These are phyloP conservation scores for Ampelocalamus luodianensis DNA, from an alignment of 176 grass and related monocot genomes.

Conservation along the genomic window DNA sequence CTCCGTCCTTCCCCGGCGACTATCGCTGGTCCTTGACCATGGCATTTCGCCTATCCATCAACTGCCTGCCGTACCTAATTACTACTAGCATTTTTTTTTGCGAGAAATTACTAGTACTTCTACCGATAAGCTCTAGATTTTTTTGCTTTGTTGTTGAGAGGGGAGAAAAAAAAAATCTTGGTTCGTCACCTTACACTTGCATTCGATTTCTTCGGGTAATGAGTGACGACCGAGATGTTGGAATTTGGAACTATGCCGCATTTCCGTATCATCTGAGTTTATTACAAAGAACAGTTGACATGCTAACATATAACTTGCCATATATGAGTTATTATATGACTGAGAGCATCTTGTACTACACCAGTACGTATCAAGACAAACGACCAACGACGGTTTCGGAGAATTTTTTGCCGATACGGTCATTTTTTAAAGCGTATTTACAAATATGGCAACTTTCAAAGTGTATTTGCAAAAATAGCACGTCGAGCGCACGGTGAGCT, in stretches of 20 bases:
- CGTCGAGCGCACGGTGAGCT: no score
- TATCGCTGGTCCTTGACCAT: background rate
- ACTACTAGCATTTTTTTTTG: no score
- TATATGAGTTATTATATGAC: no score
- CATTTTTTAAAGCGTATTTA: no score
- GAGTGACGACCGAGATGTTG: background rate
- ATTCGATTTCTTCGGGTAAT: background rate
- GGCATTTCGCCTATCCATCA: background rate
- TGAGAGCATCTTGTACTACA: background rate
- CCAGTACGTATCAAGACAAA: background rate
- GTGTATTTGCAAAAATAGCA: no score
- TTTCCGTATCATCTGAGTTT: background rate
- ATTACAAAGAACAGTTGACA: background rate
- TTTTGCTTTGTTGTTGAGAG: background rate
- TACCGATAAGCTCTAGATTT: background rate
- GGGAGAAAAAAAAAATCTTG: background rate
- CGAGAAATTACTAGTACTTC: no score
- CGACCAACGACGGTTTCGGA: background rate
- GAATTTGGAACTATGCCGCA: background rate
- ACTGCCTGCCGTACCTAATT: background rate
- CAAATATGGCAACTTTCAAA: no score
- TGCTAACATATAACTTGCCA: background rate
- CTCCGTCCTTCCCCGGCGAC: background rate
- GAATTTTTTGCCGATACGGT: no score
- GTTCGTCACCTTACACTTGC: background rate